Evolutionary conservation across 139 green algal species (phyloP), one percentile per base, ranked within the genome.

Genomic region (Chlorella vulgaris): DNA sequence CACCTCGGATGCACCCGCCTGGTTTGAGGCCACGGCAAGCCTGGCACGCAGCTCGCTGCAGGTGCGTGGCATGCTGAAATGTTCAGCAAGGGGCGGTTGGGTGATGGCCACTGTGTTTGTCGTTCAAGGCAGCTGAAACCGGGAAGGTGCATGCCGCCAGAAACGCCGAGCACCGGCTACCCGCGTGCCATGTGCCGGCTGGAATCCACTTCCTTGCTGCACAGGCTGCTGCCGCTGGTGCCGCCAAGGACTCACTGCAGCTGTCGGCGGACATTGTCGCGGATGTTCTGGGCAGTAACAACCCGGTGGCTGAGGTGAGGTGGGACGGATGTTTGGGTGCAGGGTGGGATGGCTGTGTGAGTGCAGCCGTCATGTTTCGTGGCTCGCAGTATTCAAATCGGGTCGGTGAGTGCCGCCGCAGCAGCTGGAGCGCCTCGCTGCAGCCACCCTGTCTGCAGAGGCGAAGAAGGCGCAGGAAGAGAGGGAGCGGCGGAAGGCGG

Each of bases 1-100:
- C 19, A 51, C 55, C 22, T 78, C 81, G 4, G 88, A 92, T 61
- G 86, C 86, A 6, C 88, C 88, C 4, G 86, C 86, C 28, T 90
- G 88, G 84, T 91, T 91, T 79, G 84, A 92, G 42, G 60, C 50
- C 7, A 81, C 80, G 4, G 83, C 50, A 7, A 38, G 28, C 15
- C 76, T 88, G 1, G 55, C 83, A 24, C 80, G 76, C 4, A 13
- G 28, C 24, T n/a, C 68, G 26, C 61, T 91, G 28, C 22, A 76
- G 69, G 69, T 76, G 69, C 2, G 69, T 38, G 38, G 42, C 24
- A 40, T 76, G 19, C 40, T 13, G 7, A 50, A 10, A 42, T 71
- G 33, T 66, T 28, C 26, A 7, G 60, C 60, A 35, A 7, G 22
- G n/a, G n/a, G n/a, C n/a, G n/a, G n/a, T n/a, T n/a, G n/a, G n/a